Evolutionary conservation across 2,329 filamentous ascomycete genomes (phyloP).

Genomic region (Graphiopsis chlorocephala): DNA sequence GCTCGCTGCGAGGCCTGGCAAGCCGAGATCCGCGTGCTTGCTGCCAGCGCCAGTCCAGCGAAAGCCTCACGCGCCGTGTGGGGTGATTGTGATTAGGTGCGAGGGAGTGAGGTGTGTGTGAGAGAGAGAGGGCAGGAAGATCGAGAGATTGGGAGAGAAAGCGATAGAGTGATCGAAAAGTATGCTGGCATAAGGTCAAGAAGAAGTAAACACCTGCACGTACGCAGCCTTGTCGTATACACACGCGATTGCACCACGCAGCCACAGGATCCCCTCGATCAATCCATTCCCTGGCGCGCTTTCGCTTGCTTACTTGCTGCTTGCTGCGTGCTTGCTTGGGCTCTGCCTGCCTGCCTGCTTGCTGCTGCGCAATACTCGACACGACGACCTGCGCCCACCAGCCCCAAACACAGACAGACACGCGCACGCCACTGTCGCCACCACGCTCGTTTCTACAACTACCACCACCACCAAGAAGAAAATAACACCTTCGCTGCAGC

Average conservation of each 20-base stretch:
- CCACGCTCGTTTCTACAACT: neutral
- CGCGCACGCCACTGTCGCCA: neutral
- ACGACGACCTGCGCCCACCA: neutral
- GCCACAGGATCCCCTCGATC: neutral
- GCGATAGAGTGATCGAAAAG: neutral
- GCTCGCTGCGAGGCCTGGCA: neutral
- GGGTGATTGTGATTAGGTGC: neutral
- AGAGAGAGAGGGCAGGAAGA: neutral
- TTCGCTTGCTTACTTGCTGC: neutral
- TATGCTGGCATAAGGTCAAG: neutral
- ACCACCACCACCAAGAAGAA: neutral
- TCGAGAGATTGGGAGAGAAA: neutral
- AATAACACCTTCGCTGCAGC: neutral
- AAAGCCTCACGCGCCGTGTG: neutral
- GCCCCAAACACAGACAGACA: neutral
- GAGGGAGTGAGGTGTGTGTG: neutral
- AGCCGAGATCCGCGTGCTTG: neutral
- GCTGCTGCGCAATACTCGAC: neutral
- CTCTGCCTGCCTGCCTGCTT: too few species aligned
- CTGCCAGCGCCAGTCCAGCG: neutral
- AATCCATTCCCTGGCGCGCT: neutral
- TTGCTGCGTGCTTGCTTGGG: neutral
- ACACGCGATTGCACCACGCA: neutral
- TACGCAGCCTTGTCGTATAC: neutral
- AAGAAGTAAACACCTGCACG: neutral